phyloP scores from a whole-genome alignment of 208 protist species.

The Leishmania aethiopica region DNA sequence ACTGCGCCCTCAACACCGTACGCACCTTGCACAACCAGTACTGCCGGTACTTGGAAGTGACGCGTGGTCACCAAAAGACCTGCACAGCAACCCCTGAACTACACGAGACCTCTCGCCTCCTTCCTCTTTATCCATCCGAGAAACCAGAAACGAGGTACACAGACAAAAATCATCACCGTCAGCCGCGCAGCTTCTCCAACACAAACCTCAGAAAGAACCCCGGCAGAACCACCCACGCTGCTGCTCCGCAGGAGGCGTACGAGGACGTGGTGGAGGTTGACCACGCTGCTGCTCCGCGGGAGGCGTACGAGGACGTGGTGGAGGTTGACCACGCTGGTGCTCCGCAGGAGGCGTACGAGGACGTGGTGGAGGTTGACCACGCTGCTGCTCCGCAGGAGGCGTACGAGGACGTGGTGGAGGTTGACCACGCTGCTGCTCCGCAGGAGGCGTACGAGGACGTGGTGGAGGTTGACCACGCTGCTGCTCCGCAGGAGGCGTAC shows the following conservation, averaged over 20 bases:
- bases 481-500: too few species aligned
- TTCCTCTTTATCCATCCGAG: too few species aligned
- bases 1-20: conserved; percentile 12
- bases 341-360: conserved; percentile 1
- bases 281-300: neutral
- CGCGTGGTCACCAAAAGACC: neutral
- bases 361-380: neutral
- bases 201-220: too few species aligned
- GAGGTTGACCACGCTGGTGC: neutral
- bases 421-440: too few species aligned
- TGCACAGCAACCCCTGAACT: neutral
- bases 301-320: neutral
- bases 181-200: too few species aligned
- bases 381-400: neutral
- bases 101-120: neutral
- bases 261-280: neutral
- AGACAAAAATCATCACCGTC: too few species aligned
- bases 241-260: neutral
- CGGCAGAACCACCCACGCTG: neutral
- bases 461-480: too few species aligned
- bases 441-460: too few species aligned
- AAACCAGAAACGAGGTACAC: too few species aligned
- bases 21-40: conserved; percentile 10
- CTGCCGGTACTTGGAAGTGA: conserved; percentile 3
- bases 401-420: too few species aligned